Conservation (phyloP, 2,329 filamentous ascomycete species). For the Aureobasidium sp. region DNA sequence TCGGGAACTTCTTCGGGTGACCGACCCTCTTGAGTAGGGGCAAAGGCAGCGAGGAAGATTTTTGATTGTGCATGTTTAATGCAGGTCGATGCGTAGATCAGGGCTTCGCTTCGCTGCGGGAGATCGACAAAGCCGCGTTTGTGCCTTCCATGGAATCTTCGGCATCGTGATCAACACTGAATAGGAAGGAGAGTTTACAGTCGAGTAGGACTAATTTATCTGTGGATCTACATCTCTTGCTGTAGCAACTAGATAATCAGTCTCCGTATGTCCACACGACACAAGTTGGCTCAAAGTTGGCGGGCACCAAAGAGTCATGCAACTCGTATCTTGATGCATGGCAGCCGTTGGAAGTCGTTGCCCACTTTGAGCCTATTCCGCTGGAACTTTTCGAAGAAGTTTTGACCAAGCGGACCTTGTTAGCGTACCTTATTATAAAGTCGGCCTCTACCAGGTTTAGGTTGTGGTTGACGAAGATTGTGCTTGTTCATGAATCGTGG, state of each 20-base stretch:
- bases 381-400: not conserved
- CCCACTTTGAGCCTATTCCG: not conserved
- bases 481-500: not conserved
- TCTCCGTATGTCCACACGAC: not conserved
- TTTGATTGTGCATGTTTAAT: not conserved
- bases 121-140: not conserved
- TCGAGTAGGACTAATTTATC: not conserved
- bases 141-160: not conserved
- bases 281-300: not conserved
- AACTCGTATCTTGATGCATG: not conserved
- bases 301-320: slow-evolving; percentile 1
- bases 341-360: slow-evolving; percentile 5
- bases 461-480: not conserved
- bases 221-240: not conserved
- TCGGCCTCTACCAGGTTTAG: not conserved
- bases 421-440: not conserved
- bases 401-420: not conserved
- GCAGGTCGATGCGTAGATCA: not conserved
- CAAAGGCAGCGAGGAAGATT: not conserved
- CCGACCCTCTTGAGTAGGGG: not conserved
- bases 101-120: not conserved
- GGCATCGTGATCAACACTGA: not conserved
- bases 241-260: not conserved
- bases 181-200: not conserved
- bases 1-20: not conserved